Evolutionary conservation across 257 asterid species (phyloP), one percentile per base, ranked within the genome.

Genomic region (Mentha longifolia): DNA sequence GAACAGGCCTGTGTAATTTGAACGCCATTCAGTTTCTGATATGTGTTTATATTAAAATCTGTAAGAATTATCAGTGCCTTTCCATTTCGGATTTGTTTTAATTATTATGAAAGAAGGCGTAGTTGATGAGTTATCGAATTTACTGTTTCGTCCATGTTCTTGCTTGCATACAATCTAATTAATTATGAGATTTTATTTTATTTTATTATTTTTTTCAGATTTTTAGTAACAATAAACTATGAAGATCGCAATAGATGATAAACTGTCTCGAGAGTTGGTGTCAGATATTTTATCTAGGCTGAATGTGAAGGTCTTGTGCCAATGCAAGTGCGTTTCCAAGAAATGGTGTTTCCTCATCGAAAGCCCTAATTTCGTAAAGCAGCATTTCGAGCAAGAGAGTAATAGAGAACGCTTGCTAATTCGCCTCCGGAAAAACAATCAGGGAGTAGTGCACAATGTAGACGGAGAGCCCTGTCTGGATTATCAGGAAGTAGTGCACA

Each of bases 251-350:
- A 42, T 12, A 19, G 76, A 20, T 51, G 64, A 43, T 33, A 19
- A 66, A 58, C 22, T 80, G 41, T 79, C 79, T 9, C 78, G 72
- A 31, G 84, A 80, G 17, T 33, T 78, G 33, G 43, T 82, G 37
- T 12, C 80, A 46, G 84, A 80, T 39, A 82, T 85, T 56, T 57
- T 69, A 56, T 42, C 57, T 19, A 69, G 82, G 68, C 68, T 82
- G 70, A 74, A 84, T 2, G 87, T 84, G 61, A 80, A 81, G 66
- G 41, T 74, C 54, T 60, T 86, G 17, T 5, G 67, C 62, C 80
- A 14, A 65, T 78, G 71, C 64, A 86, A 84, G 59, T 74, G 66
- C 30, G 83, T 83, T 11, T 75, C 83, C 87, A 81, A 78, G 61
- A 68, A 47, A 4, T 85, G 89, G 87, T 76, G 68, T 30, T 2